phyloP scores from a whole-genome alignment of 2,329 filamentous ascomycete species.

The Stachybotrys elegans region DNA sequence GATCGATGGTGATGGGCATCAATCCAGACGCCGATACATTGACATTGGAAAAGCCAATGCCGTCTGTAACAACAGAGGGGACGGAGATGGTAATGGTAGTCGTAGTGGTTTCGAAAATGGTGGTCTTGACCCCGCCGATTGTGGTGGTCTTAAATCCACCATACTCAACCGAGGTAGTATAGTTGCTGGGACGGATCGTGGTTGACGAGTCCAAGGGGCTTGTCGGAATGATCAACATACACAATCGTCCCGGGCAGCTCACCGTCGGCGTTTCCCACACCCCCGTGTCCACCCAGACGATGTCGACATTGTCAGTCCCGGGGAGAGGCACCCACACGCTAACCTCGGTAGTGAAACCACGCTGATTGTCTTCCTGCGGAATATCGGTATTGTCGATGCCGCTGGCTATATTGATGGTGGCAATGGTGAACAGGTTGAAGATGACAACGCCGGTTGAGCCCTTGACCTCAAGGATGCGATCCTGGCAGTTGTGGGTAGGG shows the following conservation, averaged over 20 bases:
- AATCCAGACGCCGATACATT: slow-evolving; percentile 9
- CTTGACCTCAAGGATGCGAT: slow-evolving; percentile 12
- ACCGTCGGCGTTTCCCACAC: slow-evolving; percentile 8
- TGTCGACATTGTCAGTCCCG: slow-evolving; percentile 13
- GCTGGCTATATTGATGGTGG: slow-evolving; percentile 8
- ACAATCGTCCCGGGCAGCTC: slow-evolving; percentile 9
- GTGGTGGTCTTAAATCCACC: slow-evolving; percentile 4
- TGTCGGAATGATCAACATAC: slow-evolving; percentile 18
- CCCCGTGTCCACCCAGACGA: slow-evolving; percentile 14
- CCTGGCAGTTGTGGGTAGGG: slow-evolving; percentile 40
- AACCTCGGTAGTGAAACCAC: slow-evolving; percentile 18
- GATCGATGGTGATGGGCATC: slow-evolving; percentile 5
- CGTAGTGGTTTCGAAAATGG: slow-evolving; percentile 6
- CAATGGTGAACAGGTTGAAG: slow-evolving; percentile 15
- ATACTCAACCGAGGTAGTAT: slow-evolving; percentile 15
- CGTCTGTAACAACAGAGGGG: slow-evolving; percentile 7
- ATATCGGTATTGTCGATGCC: slow-evolving; percentile 10
- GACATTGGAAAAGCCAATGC: slow-evolving; percentile 12
- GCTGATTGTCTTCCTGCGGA: slow-evolving; percentile 12
- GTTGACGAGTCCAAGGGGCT: slow-evolving; percentile 8
- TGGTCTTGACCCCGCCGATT: neutral
- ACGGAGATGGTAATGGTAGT: slow-evolving; percentile 11
- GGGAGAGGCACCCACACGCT: slow-evolving; percentile 19
- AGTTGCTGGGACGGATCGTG: slow-evolving; percentile 11
- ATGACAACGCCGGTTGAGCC: slow-evolving; percentile 11